Conservation (phyloP, 169 alveolate genomes). For the Cryptosporidium meleagridis region DNA sequence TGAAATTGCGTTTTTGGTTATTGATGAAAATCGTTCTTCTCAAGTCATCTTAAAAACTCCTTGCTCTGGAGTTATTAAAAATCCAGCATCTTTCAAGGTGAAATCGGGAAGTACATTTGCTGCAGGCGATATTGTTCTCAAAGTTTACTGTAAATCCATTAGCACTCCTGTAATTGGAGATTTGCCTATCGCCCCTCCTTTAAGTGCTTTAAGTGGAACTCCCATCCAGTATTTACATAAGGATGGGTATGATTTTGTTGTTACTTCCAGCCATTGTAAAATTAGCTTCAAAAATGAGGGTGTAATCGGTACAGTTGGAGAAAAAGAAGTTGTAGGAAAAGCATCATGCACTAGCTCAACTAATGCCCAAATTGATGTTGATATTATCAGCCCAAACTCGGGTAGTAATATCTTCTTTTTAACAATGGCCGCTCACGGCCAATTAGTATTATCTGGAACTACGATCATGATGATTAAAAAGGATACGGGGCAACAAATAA, state of each 20-base stretch:
- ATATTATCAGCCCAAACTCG: background rate
- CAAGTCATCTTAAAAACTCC: background rate
- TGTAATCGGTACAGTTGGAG: constrained; percentile 1
- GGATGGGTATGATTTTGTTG: background rate
- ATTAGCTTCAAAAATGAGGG: constrained; percentile 23
- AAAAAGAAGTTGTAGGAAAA: background rate
- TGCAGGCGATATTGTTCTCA: background rate
- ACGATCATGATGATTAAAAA: constrained; percentile 9
- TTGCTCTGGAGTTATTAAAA: background rate
- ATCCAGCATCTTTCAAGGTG: background rate
- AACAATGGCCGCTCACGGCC: constrained; percentile 17
- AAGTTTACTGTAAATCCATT: background rate
- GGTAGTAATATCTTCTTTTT: constrained; percentile 5
- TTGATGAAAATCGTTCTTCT: background rate
- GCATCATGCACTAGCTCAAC: background rate
- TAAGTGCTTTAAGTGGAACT: background rate
- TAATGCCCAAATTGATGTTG: background rate
- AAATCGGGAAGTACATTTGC: background rate
- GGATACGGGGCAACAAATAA: background rate
- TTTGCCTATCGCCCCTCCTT: background rate
- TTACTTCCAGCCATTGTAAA: background rate
- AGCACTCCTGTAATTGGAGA: constrained; percentile 7
- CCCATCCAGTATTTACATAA: background rate
- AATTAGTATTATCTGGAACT: constrained; percentile 7
- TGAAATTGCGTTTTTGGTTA: background rate